Percentiles rank a stretch among this genome's conserved stretches.
These are phyloP conservation scores for Pelargonium australe DNA, from an alignment of 441 rosid genomes.

Conservation along the genomic window DNA sequence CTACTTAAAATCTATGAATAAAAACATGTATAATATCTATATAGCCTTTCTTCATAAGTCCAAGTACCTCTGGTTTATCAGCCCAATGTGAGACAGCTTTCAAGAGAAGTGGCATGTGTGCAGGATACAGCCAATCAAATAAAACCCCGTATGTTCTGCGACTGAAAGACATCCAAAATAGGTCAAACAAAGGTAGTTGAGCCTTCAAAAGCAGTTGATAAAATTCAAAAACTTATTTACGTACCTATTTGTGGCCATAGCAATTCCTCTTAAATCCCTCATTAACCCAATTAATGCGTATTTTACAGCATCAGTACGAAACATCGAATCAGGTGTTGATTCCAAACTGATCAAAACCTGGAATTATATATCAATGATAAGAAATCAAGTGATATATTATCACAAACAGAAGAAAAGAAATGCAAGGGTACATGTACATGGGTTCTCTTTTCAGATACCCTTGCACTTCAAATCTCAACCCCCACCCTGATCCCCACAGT, in stretches of 20 bases:
- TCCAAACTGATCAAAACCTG: constrained; percentile 74
- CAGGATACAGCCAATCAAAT: constrained; percentile 98
- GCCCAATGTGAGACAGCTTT: constrained; percentile 90
- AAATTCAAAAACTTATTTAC: constrained; percentile 11
- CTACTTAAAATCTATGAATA: neutral
- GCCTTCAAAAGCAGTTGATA: neutral
- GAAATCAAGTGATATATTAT: neutral
- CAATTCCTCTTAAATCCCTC: constrained; percentile 96
- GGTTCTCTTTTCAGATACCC: too few species aligned
- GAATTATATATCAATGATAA: neutral
- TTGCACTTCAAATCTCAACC: neutral
- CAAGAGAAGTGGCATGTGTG: constrained; percentile 92
- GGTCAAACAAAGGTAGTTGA: neutral
- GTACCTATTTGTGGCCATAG: constrained; percentile 96
- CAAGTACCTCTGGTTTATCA: constrained; percentile 92
- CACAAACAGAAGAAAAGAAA: neutral
- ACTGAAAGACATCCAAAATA: constrained; percentile 39
- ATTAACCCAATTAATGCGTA: constrained; percentile 87
- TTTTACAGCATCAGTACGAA: constrained; percentile 88
- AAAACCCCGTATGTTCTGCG: constrained; percentile 87
- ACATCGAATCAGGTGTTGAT: constrained; percentile 82
- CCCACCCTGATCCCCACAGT: too few species aligned
- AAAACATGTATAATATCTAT: neutral
- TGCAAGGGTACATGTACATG: neutral
- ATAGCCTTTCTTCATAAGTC: neutral